Conservation (phyloP, 2,329 filamentous ascomycete species). For the Fonsecaea monophora region DNA sequence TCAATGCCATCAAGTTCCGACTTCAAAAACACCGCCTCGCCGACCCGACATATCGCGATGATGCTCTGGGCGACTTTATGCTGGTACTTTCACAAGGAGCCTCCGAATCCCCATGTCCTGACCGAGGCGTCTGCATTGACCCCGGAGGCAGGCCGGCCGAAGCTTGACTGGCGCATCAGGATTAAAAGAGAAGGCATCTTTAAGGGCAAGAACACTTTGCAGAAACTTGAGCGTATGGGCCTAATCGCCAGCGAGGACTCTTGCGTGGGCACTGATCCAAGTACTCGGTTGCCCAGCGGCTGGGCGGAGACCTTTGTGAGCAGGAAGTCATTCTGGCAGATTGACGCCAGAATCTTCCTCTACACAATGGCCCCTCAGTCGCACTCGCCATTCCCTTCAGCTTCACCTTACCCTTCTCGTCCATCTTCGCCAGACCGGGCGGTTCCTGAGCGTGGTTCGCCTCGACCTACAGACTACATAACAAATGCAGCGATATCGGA, state of each 20-base stretch:
- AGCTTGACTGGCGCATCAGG: conserved; percentile 84
- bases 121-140: conserved; percentile 70
- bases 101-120: conserved; percentile 69
- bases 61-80: conserved; percentile 94
- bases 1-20: conserved; percentile 81
- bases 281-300: conserved; percentile 67
- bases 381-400: conserved; percentile 54
- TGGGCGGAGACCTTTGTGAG: conserved; percentile 86
- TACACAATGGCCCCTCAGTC: conserved; percentile 75
- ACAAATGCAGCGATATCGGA: conserved; percentile 30
- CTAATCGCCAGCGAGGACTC: conserved; percentile 78
- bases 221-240: conserved; percentile 93
- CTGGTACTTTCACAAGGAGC: conserved; percentile 94
- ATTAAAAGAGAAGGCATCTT: conserved; percentile 89
- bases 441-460: conserved; percentile 23
- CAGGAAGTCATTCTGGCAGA: conserved; percentile 86
- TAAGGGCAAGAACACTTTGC: conserved; percentile 79
- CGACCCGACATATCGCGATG: conserved; percentile 90
- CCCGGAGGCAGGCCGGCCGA: conserved; percentile 72
- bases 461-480: conserved; percentile 28
- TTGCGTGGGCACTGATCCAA: conserved; percentile 69
- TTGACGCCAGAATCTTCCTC: conserved; percentile 83
- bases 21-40: conserved; percentile 78
- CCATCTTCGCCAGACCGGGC: conserved; percentile 56
- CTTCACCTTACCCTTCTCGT: conserved; percentile 60